Base-by-base conservation (phyloP, 495 filamentous ascomycete genomes). In the Annulohypoxylon moriforme region DNA sequence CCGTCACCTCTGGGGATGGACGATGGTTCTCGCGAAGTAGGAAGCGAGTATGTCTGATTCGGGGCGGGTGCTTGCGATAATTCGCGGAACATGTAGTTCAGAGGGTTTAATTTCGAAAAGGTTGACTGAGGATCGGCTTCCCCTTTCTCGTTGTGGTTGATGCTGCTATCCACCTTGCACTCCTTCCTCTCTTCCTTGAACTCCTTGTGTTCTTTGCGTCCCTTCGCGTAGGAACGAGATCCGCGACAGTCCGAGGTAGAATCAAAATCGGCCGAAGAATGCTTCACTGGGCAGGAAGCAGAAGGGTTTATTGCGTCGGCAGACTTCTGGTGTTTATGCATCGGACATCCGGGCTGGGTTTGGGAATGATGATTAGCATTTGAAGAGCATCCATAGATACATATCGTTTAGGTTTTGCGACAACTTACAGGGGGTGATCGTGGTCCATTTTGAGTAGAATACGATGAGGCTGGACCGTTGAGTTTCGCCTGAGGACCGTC, bases 21-120 rank as follows among this genome's bases (percentile, higher is more conserved):
- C 16, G 92, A 95, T 9, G 85, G 78, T 76, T 96, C 93, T 49
- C 96, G 92, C 2, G 89, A 87, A 13, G 93, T 89, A 0, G 93
- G 91, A 0, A 98, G 88, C 34, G 84, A 80, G 10, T 90, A 78
- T 10, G 88, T 89, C 77, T 98, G 96, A 14, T 90, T 80, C 0
- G 90, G 81, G 2, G 93, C 89, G 22, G 86, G 91, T 16, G 88
- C 85, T 80, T 98, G 93, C 2, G 94, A 94, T 65, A 98, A 85
- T 49, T 88, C 88, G 4, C 88, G 82, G 75, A 96, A 96, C 96
- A 99, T 98, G 82, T 96, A 97, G 82, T 99, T 98, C 20, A 99
- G 81, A 0, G 94, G 94, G 75, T 98, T 98, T 57, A 97, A 82
- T 75, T 89, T 93, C 0, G 92, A 92, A 24, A 92, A 68, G 0